A percentile compares a stretch with the other conserved stretches of the same genome.
Conservation (phyloP, 768 basidiomycete species). For the Mycena alexandri region DNA sequence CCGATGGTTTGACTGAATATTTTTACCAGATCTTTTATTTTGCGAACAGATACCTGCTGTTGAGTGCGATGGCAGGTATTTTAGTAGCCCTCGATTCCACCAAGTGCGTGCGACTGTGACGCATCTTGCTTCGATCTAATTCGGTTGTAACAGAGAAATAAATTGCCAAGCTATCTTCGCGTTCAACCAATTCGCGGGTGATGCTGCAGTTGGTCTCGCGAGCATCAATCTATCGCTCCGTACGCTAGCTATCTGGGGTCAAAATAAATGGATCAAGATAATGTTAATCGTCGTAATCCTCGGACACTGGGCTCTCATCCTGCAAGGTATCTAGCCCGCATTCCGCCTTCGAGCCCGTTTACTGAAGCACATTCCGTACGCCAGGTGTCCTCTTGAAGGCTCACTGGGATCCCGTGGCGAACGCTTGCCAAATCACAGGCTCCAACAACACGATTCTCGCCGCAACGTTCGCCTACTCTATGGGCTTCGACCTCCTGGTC, state of each 20-base stretch:
- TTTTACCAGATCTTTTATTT: conserved; percentile 59
- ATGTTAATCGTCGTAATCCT: conserved; percentile 54
- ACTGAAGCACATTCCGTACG: conserved; percentile 1
- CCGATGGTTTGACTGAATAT: not conserved
- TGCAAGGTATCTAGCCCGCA: conserved; percentile 42
- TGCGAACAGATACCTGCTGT: conserved; percentile 56
- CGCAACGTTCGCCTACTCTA: conserved; percentile 81
- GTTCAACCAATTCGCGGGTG: conserved; percentile 69
- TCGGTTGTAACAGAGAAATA: conserved; percentile 51
- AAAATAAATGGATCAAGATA: conserved; percentile 50
- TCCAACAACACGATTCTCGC: conserved; percentile 76
- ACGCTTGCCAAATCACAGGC: conserved; percentile 67
- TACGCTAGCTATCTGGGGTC: conserved; percentile 53
- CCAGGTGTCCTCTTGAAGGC: conserved; percentile 73
- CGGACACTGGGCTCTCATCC: conserved; percentile 58
- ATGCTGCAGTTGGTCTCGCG: conserved; percentile 62
- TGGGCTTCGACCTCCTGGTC: conserved; percentile 78
- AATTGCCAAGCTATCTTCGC: conserved; percentile 75
- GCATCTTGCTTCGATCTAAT: conserved; percentile 1
- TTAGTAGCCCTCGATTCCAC: conserved; percentile 64
- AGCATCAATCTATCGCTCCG: conserved; percentile 65
- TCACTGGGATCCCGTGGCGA: conserved; percentile 58
- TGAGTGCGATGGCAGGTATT: conserved; percentile 59
- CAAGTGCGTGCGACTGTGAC: conserved; percentile 45
- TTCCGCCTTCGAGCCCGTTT: not conserved